Conservation (phyloP, 2,329 filamentous ascomycete genomes). For the Diaporthe sp. region DNA sequence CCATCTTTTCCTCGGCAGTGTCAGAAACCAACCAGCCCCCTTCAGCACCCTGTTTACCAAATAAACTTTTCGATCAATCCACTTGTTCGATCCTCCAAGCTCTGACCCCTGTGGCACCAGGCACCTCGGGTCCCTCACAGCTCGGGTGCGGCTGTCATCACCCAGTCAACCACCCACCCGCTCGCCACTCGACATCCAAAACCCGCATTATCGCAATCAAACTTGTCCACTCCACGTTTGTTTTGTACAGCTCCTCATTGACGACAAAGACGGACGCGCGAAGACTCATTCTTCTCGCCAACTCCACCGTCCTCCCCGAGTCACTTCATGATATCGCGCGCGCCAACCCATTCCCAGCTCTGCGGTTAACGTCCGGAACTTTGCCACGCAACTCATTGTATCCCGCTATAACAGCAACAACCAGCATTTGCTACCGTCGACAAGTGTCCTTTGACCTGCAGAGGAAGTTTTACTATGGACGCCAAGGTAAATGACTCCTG, state of each 20-base stretch:
- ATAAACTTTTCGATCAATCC: constrained; percentile 23
- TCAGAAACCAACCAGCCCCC: neutral
- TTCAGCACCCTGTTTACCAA: constrained; percentile 19
- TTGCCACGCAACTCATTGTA: constrained; percentile 24
- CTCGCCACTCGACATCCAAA: constrained; percentile 12
- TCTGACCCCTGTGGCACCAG: constrained; percentile 29
- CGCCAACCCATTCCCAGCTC: neutral
- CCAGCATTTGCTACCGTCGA: constrained; percentile 31
- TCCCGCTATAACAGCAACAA: constrained; percentile 35
- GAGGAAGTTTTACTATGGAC: constrained; percentile 46
- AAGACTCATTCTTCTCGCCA: neutral
- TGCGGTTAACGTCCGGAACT: neutral
- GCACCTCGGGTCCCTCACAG: constrained; percentile 22
- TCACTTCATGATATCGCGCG: constrained; percentile 23
- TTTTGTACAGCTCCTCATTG: constrained; percentile 15
- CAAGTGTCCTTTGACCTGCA: neutral
- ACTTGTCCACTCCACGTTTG: neutral
- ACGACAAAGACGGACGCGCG: constrained; percentile 11
- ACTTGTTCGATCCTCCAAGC: constrained; percentile 21
- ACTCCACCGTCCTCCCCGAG: neutral
- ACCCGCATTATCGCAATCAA: constrained; percentile 19
- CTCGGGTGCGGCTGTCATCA: constrained; percentile 26
- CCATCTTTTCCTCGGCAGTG: constrained; percentile 18
- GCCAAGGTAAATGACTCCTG: constrained; percentile 48
- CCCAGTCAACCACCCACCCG: constrained; percentile 34